phyloP scores from a whole-genome alignment of 2,329 filamentous ascomycete species.

The Bipolaris gigantea region DNA sequence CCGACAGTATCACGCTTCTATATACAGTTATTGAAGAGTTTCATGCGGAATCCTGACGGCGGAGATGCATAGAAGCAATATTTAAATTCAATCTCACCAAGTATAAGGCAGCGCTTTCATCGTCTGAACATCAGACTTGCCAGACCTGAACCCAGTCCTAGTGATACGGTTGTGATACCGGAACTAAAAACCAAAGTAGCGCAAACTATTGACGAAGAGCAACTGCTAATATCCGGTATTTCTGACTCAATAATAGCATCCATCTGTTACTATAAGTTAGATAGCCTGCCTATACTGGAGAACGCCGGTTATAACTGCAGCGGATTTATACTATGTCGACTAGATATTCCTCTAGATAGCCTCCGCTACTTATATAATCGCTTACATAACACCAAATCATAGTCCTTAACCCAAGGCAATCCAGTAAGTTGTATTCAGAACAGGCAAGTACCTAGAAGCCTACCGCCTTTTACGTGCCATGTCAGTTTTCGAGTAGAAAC shows the following conservation, averaged over 20 bases:
- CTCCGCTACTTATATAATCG: background rate
- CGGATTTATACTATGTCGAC: background rate
- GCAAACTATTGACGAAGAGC: background rate
- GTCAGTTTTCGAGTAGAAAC: background rate
- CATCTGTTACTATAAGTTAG: background rate
- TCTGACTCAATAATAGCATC: conserved; percentile 1
- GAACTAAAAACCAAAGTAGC: background rate
- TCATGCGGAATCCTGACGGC: background rate
- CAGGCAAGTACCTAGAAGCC: background rate
- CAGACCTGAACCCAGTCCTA: background rate
- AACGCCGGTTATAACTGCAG: background rate
- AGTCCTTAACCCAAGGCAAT: background rate
- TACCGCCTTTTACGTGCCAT: background rate
- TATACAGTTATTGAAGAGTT: background rate
- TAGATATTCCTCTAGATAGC: background rate
- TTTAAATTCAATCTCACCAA: background rate
- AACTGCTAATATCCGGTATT: background rate
- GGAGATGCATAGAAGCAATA: background rate
- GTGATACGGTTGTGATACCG: background rate
- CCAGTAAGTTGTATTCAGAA: background rate
- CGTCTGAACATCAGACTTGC: background rate
- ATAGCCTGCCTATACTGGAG: background rate
- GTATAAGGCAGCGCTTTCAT: background rate
- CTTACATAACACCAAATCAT: background rate
- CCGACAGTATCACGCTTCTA: background rate